phyloP scores from a whole-genome alignment of 257 asterid genomes.

The Nicotiana paniculata region DNA sequence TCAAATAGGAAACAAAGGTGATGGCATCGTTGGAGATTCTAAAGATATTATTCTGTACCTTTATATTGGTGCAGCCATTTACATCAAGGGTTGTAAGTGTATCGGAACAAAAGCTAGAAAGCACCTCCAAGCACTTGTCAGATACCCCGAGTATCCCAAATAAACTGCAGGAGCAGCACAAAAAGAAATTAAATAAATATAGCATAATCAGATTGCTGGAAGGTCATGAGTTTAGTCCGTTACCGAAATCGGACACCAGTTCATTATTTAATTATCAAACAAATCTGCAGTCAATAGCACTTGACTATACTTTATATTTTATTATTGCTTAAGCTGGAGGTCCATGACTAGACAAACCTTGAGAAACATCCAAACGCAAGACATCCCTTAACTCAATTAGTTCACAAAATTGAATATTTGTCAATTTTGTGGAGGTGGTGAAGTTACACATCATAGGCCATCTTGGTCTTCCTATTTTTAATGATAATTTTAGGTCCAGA shows the following conservation, averaged over 20 bases:
- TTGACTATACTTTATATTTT: neutral
- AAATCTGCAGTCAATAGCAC: neutral
- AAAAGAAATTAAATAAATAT: neutral
- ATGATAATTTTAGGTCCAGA: neutral
- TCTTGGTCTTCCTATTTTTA: neutral
- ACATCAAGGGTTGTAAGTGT: slow-evolving; percentile 84
- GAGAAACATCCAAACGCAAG: neutral
- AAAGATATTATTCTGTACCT: slow-evolving; percentile 32
- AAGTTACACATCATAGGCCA: neutral
- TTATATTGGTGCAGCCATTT: slow-evolving; percentile 82
- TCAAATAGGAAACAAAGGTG: neutral
- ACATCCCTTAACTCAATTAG: neutral
- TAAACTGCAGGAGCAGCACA: slow-evolving; percentile 48
- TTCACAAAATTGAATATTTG: neutral
- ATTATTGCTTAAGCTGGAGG: neutral
- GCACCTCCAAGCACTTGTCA: slow-evolving; percentile 71
- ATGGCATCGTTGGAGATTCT: neutral
- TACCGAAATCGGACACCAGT: neutral
- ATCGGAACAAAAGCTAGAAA: slow-evolving; percentile 50
- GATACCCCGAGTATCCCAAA: slow-evolving; percentile 95
- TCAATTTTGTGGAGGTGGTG: neutral
- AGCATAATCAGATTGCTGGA: neutral
- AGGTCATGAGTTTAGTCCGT: slow-evolving; percentile 3
- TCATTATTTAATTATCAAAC: neutral
- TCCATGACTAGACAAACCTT: neutral